Conservation (phyloP, 192 early-diverging fungal species). For the Coemansia sp. region DNA sequence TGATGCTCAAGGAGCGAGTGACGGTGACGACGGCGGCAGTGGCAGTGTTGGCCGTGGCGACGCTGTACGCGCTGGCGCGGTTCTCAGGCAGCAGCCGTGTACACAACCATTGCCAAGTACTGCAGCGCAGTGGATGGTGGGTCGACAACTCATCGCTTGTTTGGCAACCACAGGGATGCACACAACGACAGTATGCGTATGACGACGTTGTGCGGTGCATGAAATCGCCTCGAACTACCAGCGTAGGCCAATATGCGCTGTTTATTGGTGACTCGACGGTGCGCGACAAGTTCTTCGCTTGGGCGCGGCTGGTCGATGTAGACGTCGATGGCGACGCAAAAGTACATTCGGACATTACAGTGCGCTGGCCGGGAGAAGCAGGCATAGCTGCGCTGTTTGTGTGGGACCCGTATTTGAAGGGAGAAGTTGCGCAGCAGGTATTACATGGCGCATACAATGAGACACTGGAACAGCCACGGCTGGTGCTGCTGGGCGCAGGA, state of each 20-base stretch:
- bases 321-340: conserved; percentile 14
- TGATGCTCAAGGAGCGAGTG: conserved; percentile 6
- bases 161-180: conserved; percentile 66
- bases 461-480: conserved; percentile 21
- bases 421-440: conserved; percentile 30
- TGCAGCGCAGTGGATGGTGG: conserved; percentile 55
- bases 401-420: conserved; percentile 74
- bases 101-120: conserved; percentile 34
- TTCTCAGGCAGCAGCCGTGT: conserved; percentile 24
- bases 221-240: background rate
- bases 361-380: conserved; percentile 40
- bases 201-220: conserved; percentile 25
- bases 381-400: conserved; percentile 58
- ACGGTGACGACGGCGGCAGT: conserved; percentile 5
- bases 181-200: conserved; percentile 57
- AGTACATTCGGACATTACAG: conserved; percentile 31
- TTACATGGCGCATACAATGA: conserved; percentile 13
- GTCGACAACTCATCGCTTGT: conserved; percentile 36
- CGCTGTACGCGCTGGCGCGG: conserved; percentile 18
- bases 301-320: conserved; percentile 52
- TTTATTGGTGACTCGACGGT: conserved; percentile 72
- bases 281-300: conserved; percentile 61
- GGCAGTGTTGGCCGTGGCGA: background rate
- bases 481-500: conserved; percentile 60
- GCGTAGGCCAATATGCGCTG: conserved; percentile 28